Evolutionary conservation across 352 stramenopile genomes (phyloP).

Genomic region (Phytophthora crassamura): DNA sequence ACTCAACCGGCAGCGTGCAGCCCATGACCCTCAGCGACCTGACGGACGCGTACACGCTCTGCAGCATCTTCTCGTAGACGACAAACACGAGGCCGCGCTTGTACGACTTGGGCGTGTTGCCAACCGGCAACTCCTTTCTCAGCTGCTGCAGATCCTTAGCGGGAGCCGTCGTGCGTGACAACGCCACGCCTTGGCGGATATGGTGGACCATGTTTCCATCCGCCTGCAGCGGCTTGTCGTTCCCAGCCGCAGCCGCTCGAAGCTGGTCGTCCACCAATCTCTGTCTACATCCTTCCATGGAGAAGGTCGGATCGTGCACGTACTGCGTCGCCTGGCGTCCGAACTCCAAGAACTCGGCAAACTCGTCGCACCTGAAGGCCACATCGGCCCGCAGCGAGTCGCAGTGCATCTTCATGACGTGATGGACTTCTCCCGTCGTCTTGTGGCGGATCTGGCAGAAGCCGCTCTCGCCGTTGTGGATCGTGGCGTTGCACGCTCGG

Average conservation of each 20-base stretch:
- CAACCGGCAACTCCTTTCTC: constrained; percentile 10
- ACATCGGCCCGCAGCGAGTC: constrained; percentile 56
- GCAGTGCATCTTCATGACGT: constrained; percentile 71
- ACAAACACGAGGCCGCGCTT: constrained; percentile 59
- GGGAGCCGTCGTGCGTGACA: constrained; percentile 6
- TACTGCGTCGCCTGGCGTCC: constrained; percentile 48
- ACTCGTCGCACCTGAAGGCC: constrained; percentile 52
- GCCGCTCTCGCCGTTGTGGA: constrained; percentile 50
- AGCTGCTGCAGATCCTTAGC: constrained; percentile 6
- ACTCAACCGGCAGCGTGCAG: constrained; percentile 65
- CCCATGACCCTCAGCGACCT: constrained; percentile 44
- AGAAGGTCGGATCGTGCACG: constrained; percentile 49
- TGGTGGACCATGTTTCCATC: constrained; percentile 19
- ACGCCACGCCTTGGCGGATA: constrained; percentile 23
- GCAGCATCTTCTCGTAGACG: constrained; percentile 59
- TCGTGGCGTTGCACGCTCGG: constrained; percentile 43
- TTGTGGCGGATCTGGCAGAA: constrained; percentile 58
- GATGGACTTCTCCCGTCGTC: constrained; percentile 29
- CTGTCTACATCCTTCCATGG: constrained; percentile 34
- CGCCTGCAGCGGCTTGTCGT: constrained; percentile 10
- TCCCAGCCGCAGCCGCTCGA: constrained; percentile 3
- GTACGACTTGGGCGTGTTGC: constrained; percentile 7
- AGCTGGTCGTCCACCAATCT: constrained; percentile 42
- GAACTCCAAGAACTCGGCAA: constrained; percentile 49
- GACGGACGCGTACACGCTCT: constrained; percentile 60